Conservation (phyloP, 1,139 yeast genomes). For the Candida sanyaensis region DNA sequence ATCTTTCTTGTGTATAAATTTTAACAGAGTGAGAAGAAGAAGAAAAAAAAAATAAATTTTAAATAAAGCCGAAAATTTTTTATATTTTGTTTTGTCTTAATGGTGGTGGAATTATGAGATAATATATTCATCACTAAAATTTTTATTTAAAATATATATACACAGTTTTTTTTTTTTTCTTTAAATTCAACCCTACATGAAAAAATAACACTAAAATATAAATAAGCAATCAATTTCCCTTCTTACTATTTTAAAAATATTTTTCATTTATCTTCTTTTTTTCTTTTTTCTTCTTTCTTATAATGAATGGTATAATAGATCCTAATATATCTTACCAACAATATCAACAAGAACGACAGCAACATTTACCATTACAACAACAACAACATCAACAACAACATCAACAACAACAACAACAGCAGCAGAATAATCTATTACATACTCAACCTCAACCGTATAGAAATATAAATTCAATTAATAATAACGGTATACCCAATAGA, state of each 20-base stretch:
- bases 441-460: constrained; percentile 1
- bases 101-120: too few species aligned
- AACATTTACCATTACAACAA: not conserved
- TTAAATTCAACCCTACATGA: not conserved
- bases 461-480: not conserved
- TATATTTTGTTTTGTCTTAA: too few species aligned
- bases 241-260: too few species aligned
- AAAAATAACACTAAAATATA: too few species aligned
- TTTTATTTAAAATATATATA: too few species aligned
- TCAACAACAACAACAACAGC: not conserved
- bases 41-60: too few species aligned
- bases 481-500: constrained; percentile 3
- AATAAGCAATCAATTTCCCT: not conserved
- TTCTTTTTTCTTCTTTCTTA: not conserved
- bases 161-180: not conserved
- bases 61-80: too few species aligned
- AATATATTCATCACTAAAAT: too few species aligned
- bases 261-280: not conserved
- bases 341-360: not conserved
- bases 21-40: too few species aligned
- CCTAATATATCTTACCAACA: not conserved
- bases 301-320: constrained; percentile 2
- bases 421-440: not conserved
- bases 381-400: not conserved
- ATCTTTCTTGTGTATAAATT: too few species aligned